Base-by-base conservation (phyloP, 768 basidiomycete species). In the Mrakia frigida region DNA sequence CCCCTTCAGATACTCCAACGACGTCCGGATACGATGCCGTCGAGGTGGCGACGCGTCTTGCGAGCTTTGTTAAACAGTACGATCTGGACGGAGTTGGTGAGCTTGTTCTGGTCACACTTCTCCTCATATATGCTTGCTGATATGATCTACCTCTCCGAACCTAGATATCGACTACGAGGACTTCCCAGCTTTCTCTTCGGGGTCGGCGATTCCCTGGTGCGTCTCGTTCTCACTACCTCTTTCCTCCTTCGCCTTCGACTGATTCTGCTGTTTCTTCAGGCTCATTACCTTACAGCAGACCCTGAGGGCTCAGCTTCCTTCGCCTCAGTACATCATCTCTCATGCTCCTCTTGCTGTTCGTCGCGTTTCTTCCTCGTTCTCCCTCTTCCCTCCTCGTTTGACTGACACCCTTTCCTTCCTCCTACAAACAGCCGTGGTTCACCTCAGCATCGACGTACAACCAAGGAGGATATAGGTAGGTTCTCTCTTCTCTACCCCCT, bases 151-250 rank as follows among this genome's bases (percentile, higher is more conserved):
- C 10, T 43, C 16, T 13, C 16, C 5, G 1, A 9, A 2, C 16
- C 11, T 18, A 50, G 79, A 79, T 43, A 46, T 79, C 14, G 79
- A 79, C 52, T 79, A 77, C 59, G 79, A 79, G 71, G 78, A 79
- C 35, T 77, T 76, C 10, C 43, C 59, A 14, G 75, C 78, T 4
- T 68, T 76, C 60, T n/a, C 76, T 56, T 78, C 63, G 28, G 41
- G 52, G 16, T n/a, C 46, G 4, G 71, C 52, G 4, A 59, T 72
- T 14, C 71, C 71, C 23, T 72, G 68, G 68, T 69, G 2, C 39
- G 68, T 50, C 33, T 18, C 46, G 11, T 11, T 56, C 18, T 50
- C 46, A n/a, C n/a, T n/a, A n/a, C 2, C 23, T 11, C 37, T 33
- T 65, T 65, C 23, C 21, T 18, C 4, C n/a, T 31, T 65, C 18